These are phyloP conservation scores for Hypericum perforatum DNA, from an alignment of 345 rosid species.

Conservation along the genomic window DNA sequence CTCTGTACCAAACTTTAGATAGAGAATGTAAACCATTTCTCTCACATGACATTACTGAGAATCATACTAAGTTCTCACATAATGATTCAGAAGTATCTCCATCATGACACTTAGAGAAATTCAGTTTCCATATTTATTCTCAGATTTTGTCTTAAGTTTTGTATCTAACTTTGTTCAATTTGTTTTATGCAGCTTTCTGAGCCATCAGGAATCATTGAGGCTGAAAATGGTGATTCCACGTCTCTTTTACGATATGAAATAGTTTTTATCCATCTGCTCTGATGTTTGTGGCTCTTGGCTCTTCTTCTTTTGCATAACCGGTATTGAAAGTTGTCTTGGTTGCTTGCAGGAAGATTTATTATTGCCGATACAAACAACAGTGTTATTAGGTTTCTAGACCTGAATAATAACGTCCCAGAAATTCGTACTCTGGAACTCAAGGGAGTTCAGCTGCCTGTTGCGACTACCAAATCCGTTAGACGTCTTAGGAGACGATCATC, in stretches of 20 bases:
- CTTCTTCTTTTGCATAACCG: background rate
- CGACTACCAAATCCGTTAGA: slow-evolving; percentile 51
- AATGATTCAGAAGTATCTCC: too few species aligned
- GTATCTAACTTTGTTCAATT: slow-evolving; percentile 7
- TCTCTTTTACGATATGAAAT: background rate
- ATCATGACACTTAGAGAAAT: too few species aligned
- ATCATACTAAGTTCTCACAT: too few species aligned
- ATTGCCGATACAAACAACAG: slow-evolving; percentile 92
- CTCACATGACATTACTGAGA: too few species aligned
- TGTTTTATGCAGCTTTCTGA: slow-evolving; percentile 67
- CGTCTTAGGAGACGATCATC: slow-evolving; percentile 64
- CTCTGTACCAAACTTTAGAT: too few species aligned
- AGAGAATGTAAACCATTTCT: too few species aligned
- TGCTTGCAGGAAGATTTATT: slow-evolving; percentile 55
- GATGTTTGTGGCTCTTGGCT: background rate
- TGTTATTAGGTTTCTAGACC: slow-evolving; percentile 57
- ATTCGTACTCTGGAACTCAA: slow-evolving; percentile 70
- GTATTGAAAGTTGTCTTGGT: slow-evolving; percentile 3
- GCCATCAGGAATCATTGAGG: slow-evolving; percentile 75
- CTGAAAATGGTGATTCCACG: slow-evolving; percentile 51
- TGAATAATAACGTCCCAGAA: slow-evolving; percentile 41
- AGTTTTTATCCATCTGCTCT: background rate
- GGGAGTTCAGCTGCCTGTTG: slow-evolving; percentile 66
- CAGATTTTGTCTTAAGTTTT: slow-evolving; percentile 12
- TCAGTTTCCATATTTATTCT: too few species aligned